Evolutionary conservation across 495 filamentous ascomycete genomes (phyloP), one percentile per base, ranked within the genome.

Genomic region (Penicillium odoratum): DNA sequence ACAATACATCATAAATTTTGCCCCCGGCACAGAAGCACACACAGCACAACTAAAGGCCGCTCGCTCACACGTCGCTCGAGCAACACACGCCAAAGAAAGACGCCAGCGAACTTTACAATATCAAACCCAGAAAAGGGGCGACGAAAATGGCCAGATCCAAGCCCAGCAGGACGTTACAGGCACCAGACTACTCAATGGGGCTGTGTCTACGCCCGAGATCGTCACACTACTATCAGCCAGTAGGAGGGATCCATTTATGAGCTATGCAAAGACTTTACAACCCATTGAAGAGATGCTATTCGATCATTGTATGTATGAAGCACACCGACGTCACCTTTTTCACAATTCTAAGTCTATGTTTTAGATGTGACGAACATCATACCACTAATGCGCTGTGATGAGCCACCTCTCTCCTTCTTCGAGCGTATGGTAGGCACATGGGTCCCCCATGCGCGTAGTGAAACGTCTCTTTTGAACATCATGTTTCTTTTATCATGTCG

Each of bases 21-120:
- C 34, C 4, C 21, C 58, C 15, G 64, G 11, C 26, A 5, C 53
- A 2, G 73, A 76, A 57, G 80, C 74, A 21, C 64, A 60, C 26
- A 18, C 34, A 13, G 29, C 45, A 16, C 59, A 57, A 79, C 73
- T 51, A 9, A 64, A 51, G 18, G n/a, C 54, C 18, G 59, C 59
- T 16, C 65, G 47, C 9, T 59, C 61, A n/a, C 65, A 68, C 44
- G 65, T 62, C 1, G 65, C 65, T n/a, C 65, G 65, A 28, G 43
- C 59, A 1, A 48, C 58, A 21, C 65, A 67, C 18, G 65, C 65
- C 49, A 59, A 58, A 53, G 58, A 29, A 33, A 25, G 65, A 29
- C 65, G 61, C 21, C 56, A 60, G 7, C 61, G 65, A 21, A 67
- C 56, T 8, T 18, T 55, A 43, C 58, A 64, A 45, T 64, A 67